A percentile compares a stretch with the other conserved stretches of the same genome.
Evolutionary conservation across 2,329 filamentous ascomycete species (phyloP).

Genomic region (Camillea tinctor): DNA sequence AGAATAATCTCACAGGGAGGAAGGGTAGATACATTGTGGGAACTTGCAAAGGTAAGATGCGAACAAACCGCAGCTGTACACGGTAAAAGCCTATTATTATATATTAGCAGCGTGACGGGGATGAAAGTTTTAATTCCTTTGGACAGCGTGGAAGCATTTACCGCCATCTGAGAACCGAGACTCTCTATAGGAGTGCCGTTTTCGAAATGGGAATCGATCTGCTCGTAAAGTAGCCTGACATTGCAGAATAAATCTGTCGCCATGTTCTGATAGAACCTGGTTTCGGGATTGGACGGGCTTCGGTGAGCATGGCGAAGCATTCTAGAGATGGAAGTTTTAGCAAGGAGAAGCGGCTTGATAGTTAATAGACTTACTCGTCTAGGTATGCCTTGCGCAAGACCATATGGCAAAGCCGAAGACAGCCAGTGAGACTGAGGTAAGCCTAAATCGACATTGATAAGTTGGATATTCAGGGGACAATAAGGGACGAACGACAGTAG

Average conservation of each 20-base stretch:
- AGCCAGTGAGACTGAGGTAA: conserved; percentile 55
- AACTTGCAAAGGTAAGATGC: conserved; percentile 53
- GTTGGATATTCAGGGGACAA: neutral
- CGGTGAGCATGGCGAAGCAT: conserved; percentile 43
- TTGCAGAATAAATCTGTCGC: conserved; percentile 49
- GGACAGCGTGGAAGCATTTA: conserved; percentile 23
- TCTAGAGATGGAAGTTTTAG: conserved; percentile 27
- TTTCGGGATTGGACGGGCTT: conserved; percentile 33
- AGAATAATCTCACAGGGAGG: conserved; percentile 17
- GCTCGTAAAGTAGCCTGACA: conserved; percentile 46
- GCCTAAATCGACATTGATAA: conserved; percentile 38
- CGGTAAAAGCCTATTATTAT: conserved; percentile 44
- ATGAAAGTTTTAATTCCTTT: neutral
- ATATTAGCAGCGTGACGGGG: conserved; percentile 5
- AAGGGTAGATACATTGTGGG: conserved; percentile 41
- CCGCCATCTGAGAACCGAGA: conserved; percentile 53
- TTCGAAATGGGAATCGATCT: conserved; percentile 51
- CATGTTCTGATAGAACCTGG: conserved; percentile 43
- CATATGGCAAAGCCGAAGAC: conserved; percentile 56
- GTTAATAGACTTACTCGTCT: conserved; percentile 42
- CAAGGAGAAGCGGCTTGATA: neutral
- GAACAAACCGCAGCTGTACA: conserved; percentile 55
- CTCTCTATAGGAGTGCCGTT: conserved; percentile 46
- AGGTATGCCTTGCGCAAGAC: conserved; percentile 55
- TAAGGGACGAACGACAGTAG: neutral